Evolutionary conservation across 2,329 filamentous ascomycete species (phyloP).

Genomic region (Teratosphaeria pseudoeucalypti): DNA sequence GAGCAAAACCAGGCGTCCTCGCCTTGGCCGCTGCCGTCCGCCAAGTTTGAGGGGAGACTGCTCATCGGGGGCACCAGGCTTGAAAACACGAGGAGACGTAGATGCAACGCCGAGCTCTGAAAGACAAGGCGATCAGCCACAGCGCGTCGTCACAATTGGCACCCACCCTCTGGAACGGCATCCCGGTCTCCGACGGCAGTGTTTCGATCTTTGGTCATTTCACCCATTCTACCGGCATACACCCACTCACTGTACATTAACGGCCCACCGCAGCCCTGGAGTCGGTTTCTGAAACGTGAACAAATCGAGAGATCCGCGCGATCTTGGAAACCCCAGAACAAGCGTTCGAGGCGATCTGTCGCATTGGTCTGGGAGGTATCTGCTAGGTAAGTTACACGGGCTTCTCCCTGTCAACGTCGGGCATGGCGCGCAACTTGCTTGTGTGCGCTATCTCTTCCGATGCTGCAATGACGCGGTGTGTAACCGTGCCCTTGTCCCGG

Average conservation of each 20-base stretch:
- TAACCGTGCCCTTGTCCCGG: conserved; percentile 1
- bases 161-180: not conserved
- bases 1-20: not conserved
- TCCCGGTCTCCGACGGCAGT: not conserved
- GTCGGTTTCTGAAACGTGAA: not conserved
- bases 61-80: not conserved
- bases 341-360: not conserved
- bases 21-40: not conserved
- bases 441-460: conserved; percentile 1
- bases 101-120: not conserved
- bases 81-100: not conserved
- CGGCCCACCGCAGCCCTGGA: not conserved
- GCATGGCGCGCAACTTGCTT: not conserved
- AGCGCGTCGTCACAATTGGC: not conserved
- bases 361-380: not conserved
- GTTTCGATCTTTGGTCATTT: not conserved
- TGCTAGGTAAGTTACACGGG: conserved; percentile 1
- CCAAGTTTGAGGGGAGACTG: not conserved
- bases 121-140: not conserved
- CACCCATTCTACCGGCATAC: not conserved
- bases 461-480: conserved; percentile 4
- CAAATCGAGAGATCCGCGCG: not conserved
- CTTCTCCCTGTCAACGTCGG: conserved; percentile 1
- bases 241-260: not conserved
- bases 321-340: not conserved